Evolutionary conservation across 1,139 yeast genomes (phyloP).

Genomic region (Yamadazyma spencermartinsiae): DNA sequence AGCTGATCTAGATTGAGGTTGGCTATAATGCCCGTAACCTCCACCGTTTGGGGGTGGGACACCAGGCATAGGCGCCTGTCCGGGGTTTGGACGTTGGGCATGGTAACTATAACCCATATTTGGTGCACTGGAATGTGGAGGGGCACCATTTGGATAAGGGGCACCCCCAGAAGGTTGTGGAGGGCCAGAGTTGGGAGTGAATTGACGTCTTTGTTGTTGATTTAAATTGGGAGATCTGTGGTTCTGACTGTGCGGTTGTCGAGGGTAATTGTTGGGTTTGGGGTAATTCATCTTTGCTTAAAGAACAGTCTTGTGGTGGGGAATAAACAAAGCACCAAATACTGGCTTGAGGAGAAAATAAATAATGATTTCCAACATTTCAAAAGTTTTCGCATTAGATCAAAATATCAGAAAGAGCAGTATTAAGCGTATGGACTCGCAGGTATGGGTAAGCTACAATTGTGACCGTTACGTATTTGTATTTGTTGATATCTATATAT

Average conservation of each 20-base stretch:
- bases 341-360: not conserved
- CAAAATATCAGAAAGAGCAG: too few species aligned
- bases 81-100: not conserved
- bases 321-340: not conserved
- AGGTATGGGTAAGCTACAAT: too few species aligned
- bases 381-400: constrained; percentile 4
- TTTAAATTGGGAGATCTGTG: not conserved
- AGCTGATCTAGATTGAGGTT: constrained; percentile 1
- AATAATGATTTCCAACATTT: not conserved
- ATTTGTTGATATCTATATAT: not conserved
- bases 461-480: not conserved
- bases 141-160: not conserved
- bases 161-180: not conserved
- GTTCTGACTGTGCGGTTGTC: constrained; percentile 3
- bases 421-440: too few species aligned
- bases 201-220: constrained; percentile 6
- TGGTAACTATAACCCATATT: not conserved
- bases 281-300: constrained; percentile 6
- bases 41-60: not conserved
- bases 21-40: not conserved
- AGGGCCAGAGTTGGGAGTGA: constrained; percentile 1
- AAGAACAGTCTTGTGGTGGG: not conserved
- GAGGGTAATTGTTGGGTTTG: constrained; percentile 6
- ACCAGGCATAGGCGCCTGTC: not conserved
- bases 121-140: not conserved